These are phyloP conservation scores for Agaricus blazei DNA, from an alignment of 768 basidiomycete species.

Conservation along the genomic window DNA sequence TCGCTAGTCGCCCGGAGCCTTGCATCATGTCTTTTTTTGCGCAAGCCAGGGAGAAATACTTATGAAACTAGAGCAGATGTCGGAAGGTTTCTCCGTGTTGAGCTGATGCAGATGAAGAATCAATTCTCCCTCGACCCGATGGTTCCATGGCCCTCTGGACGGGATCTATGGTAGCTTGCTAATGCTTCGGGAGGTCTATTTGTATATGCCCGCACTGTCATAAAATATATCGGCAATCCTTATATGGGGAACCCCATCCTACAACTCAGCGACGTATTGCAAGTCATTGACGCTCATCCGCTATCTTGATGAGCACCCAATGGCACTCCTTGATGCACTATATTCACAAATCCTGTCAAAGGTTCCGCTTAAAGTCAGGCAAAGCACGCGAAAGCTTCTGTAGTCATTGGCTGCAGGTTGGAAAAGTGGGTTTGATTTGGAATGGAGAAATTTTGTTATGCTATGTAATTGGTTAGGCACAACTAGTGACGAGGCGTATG, in stretches of 20 bases:
- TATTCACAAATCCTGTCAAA: neutral
- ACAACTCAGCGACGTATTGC: neutral
- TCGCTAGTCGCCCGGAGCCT: neutral
- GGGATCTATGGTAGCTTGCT: neutral
- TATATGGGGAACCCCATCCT: neutral
- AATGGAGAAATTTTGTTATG: too few species aligned
- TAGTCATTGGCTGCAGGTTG: neutral
- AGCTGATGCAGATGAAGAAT: neutral
- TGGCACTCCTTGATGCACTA: slow-evolving; percentile 1
- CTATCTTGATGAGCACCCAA: neutral
- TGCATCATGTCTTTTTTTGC: neutral
- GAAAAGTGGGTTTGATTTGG: neutral
- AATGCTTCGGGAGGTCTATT: neutral
- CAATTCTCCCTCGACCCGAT: neutral
- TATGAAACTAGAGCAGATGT: neutral
- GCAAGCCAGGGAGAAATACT: neutral
- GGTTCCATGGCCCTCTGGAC: neutral
- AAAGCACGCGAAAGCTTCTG: neutral
- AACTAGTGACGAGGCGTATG: neutral
- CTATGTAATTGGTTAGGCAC: neutral
- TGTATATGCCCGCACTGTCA: neutral
- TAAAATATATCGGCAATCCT: neutral
- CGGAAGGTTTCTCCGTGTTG: neutral
- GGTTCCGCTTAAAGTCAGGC: neutral
- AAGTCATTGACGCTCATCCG: neutral